Evolutionary conservation across 805 yeast species (phyloP), one percentile per base, ranked within the genome.

Genomic region (Starmerella powellii): DNA sequence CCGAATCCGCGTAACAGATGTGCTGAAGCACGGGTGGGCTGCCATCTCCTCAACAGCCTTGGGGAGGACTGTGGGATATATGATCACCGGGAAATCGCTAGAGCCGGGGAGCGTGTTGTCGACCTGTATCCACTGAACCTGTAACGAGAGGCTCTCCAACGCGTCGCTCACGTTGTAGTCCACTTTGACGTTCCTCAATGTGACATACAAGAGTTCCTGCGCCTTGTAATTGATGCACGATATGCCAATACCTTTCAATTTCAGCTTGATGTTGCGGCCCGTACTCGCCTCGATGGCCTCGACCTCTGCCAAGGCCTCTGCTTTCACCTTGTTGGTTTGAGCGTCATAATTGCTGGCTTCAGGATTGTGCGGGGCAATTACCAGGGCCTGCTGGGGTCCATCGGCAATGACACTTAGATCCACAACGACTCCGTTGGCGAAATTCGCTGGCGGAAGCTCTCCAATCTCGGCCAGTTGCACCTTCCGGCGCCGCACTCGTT

Each of bases 391-490:
- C 1, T 87, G 77, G 0, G 95, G 94, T 0, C 97, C 98, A 65
- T 91, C 97, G 0, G 96, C 97, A 32, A 85, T 79, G 15, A 91
- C 96, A 56, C 86, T 84, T 53, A 93, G 64, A 53, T 86, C 96
- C 23, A 85, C 87, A 2, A 68, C 64, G 1, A 85, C 80, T 8
- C 45, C 50, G 15, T 36, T 15, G 16, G 50, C 54, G 28, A 88
- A 57, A 51, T 82, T 73, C 75, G 88, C 82, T 0, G 97, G 97
- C 46, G 78, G 76, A 47, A 86, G 66, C 46, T 80, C 80, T 19
- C 99, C 99, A 53, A 91, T 88, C 59, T 91, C 97, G 0, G 94
- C 91, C 40, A 91, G 62, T 54, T 85, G 93, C 17, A 93, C 71
- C 36, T 76, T 74, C 45, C 96, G 69, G 56, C 46, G 40, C 10